phyloP scores from a whole-genome alignment of 2,329 filamentous ascomycete genomes.

The Ambrosiella beaveri region DNA sequence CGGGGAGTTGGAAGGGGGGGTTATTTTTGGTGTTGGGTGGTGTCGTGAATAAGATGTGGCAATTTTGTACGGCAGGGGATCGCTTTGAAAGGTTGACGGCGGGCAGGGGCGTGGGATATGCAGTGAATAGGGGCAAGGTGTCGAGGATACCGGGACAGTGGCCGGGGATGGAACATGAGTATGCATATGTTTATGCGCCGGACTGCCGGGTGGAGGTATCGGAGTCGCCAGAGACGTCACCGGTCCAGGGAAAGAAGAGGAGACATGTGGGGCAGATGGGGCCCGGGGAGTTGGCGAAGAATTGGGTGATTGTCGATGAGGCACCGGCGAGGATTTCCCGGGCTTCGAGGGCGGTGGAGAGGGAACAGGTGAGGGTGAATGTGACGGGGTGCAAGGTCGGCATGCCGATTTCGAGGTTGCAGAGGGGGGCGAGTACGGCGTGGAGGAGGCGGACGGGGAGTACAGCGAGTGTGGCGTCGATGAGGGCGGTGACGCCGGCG shows the following conservation, averaged over 20 bases:
- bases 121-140: constrained; percentile 25
- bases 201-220: constrained; percentile 25
- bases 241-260: constrained; percentile 29
- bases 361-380: constrained; percentile 5
- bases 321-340: background rate
- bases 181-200: constrained; percentile 16
- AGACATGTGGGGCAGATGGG: constrained; percentile 25
- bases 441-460: background rate
- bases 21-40: constrained; percentile 42
- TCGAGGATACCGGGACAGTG: constrained; percentile 12
- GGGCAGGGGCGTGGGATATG: constrained; percentile 60
- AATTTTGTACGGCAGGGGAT: constrained; percentile 50
- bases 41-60: constrained; percentile 62
- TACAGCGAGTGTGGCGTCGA: constrained; percentile 16
- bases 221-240: constrained; percentile 34
- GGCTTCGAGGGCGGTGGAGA: too few relatives aligned
- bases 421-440: background rate
- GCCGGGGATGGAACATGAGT: constrained; percentile 13
- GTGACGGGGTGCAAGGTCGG: constrained; percentile 23
- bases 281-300: constrained; percentile 29
- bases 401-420: constrained; percentile 21
- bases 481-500: constrained; percentile 11
- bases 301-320: constrained; percentile 53
- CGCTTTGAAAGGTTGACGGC: constrained; percentile 76
- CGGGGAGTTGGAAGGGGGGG: constrained; percentile 19